Evolutionary conservation across 2,329 filamentous ascomycete genomes (phyloP), one percentile per base, ranked within the genome.

Genomic region (Massarina eburnea): DNA sequence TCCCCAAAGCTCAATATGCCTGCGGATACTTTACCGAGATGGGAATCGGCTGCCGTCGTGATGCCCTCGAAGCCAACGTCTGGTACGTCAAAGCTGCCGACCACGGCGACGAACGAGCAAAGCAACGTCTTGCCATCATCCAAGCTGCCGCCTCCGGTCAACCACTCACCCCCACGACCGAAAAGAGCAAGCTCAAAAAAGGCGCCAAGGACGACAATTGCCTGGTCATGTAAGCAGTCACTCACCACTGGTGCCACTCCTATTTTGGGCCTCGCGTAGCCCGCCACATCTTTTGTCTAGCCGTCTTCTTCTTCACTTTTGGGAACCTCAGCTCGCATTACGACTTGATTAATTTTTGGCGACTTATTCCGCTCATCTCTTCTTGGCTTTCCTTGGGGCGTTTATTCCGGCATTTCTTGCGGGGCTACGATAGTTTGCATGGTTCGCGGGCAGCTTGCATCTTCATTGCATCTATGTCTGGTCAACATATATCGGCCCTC

Each of bases 11-110:
- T n/a, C 84, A 96, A 68, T 99, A 97, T 61, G 90, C 94, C 0
- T 83, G 96, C 18, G 94, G 91, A 35, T 97, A 96, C 72, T 99
- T 99, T 68, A 96, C 91, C 4, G 94, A 99, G 70, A 96, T 95
- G 89, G 94, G 94, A 52, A 96, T 99, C 59, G 94, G 94, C 39
- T 96, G 91, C 69, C 88, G 91, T 29, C 85, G 90, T 39, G 94
- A 99, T 68, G 85, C 92, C n/a, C 80, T 99, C 34, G 91, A 96
- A 70, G 92, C 94, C 57, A 99, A 99, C 64, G 89, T 96, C 24
- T 97, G 91, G 92, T 99, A 99, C 67, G 92, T 99, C 57, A 89
- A 89, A 71, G 94, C 94, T 4, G 92, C 94, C 14, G 92, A 96
- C 57, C 83, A 89, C 39, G 94, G 92, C 37, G 91, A 97, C 62